These are phyloP conservation scores for Myriosclerotinia scirpicola DNA, from an alignment of 2,329 filamentous ascomycete species.

Conservation along the genomic window DNA sequence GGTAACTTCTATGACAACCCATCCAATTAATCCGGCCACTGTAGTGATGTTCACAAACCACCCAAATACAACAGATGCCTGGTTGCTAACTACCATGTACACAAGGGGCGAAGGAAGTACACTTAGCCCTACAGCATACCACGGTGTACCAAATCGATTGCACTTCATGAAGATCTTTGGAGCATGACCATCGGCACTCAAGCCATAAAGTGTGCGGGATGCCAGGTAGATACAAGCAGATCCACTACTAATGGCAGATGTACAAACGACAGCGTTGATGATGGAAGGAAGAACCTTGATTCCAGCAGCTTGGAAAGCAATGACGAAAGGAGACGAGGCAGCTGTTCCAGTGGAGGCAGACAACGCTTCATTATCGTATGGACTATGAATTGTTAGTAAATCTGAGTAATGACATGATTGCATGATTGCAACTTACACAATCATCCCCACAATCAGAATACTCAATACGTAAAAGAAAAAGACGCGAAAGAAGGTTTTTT, in stretches of 20 bases:
- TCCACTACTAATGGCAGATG: constrained; percentile 36
- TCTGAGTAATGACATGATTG: constrained; percentile 39
- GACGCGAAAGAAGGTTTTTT: constrained; percentile 55
- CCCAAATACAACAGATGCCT: constrained; percentile 60
- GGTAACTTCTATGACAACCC: constrained; percentile 59
- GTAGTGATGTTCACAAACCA: constrained; percentile 66
- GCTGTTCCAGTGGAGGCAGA: constrained; percentile 47
- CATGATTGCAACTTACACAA: constrained; percentile 40
- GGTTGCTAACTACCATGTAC: constrained; percentile 65
- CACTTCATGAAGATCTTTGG: constrained; percentile 55
- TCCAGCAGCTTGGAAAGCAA: constrained; percentile 67
- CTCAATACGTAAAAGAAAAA: constrained; percentile 50
- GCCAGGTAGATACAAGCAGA: constrained; percentile 22
- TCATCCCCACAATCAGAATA: constrained; percentile 51
- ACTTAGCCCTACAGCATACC: constrained; percentile 56
- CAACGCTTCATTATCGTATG: constrained; percentile 50
- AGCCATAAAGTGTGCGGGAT: constrained; percentile 55
- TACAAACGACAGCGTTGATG: constrained; percentile 76
- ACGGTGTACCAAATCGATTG: constrained; percentile 56
- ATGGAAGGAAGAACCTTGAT: constrained; percentile 69
- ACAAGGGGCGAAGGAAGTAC: constrained; percentile 62
- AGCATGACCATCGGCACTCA: constrained; percentile 58
- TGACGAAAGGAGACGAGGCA: constrained; percentile 64
- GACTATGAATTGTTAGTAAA: constrained; percentile 55
- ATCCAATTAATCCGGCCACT: constrained; percentile 63